Base-by-base conservation (phyloP, 2,329 filamentous ascomycete genomes). In the Xylaria sp. region DNA sequence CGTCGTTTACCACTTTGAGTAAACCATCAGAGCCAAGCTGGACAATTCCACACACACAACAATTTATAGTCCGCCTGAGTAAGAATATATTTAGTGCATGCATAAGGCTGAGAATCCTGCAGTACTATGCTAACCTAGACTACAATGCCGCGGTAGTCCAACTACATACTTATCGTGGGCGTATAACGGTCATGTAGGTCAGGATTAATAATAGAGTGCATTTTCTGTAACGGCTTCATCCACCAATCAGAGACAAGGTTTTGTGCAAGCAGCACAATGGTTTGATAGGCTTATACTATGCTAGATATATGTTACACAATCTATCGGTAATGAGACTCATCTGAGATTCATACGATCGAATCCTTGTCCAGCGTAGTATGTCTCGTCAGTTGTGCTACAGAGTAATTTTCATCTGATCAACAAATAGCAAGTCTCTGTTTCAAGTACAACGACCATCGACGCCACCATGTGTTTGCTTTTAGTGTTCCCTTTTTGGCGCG, bases 381-480 rank as follows among this genome's bases (percentile, higher is more conserved):
- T 30, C 23, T 58, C 39, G 10, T 45, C 39, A 41, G 23, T 13
- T 7, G 20, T 39, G 9, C 15, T 30, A 13, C 58, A 50, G 13
- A 8, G 45, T 20, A 52, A n/a, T 20, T 28, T 41, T 52, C 46
- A 50, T 60, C 52, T 48, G 55, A 52, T 50, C 39, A 60, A 45
- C 20, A 52, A 39, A 59, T 52, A 52, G 39, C 25, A 25, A 25
- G 25, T 43, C 13, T 41, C n/a, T 58, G 66, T 68, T 68, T 68
- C 66, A 68, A 30, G 48, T 67, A 61, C 10, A 57, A 58, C 61
- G 55, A 34, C 28, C 55, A 48, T 60, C 46, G 50, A 58, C 58
- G 59, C 64, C 64, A 62, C 64, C 58, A 50, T 9, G 1, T 50
- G 25, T 41, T 41, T n/a, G 45, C 36, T 58, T 58, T 56, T 34